Evolutionary conservation across 495 filamentous ascomycete genomes (phyloP).

Genomic region (Penicillium verhagenii): DNA sequence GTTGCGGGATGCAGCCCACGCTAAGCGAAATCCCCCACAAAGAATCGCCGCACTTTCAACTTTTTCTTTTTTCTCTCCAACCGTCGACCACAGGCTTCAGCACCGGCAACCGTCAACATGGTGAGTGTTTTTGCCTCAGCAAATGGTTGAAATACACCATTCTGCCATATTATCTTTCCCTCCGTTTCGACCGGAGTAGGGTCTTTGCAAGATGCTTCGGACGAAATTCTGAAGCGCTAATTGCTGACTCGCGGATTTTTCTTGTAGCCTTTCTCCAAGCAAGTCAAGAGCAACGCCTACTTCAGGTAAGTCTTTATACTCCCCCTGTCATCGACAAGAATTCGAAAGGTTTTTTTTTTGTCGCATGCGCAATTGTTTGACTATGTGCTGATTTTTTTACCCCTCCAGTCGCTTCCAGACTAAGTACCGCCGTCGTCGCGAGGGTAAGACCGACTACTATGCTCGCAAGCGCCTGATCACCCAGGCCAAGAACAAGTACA

Average conservation of each 20-base stretch:
- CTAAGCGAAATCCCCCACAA: conserved; percentile 51
- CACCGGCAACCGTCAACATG: conserved; percentile 48
- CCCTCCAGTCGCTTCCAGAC: conserved; percentile 89
- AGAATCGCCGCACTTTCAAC: conserved; percentile 34
- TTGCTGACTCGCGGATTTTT: conserved; percentile 85
- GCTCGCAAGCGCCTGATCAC: conserved; percentile 98
- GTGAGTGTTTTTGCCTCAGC: conserved; percentile 39
- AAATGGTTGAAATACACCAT: conserved; percentile 24
- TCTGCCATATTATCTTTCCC: conserved; percentile 15
- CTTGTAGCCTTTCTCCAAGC: conserved; percentile 87
- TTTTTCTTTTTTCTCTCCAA: conserved; percentile 22
- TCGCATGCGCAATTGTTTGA: conserved; percentile 13
- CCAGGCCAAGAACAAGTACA: conserved; percentile 99
- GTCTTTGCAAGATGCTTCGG: conserved; percentile 99
- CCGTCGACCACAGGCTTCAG: conserved; percentile 31
- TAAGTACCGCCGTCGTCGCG: conserved; percentile 96
- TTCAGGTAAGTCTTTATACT: conserved; percentile 73
- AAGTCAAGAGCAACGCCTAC: conserved; percentile 95
- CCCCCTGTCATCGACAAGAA: not conserved
- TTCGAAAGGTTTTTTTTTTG: conserved; percentile 7
- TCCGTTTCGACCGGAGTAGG: conserved; percentile 41
- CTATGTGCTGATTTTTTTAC: conserved; percentile 17
- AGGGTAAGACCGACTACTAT: conserved; percentile 99
- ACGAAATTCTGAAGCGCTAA: conserved; percentile 84
- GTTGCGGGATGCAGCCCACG: conserved; percentile 40